Percentiles rank a stretch among this genome's conserved stretches.
Evolutionary conservation across 1,284 basidiomycete species (phyloP).

Genomic region (Moesziomyces sp.): DNA sequence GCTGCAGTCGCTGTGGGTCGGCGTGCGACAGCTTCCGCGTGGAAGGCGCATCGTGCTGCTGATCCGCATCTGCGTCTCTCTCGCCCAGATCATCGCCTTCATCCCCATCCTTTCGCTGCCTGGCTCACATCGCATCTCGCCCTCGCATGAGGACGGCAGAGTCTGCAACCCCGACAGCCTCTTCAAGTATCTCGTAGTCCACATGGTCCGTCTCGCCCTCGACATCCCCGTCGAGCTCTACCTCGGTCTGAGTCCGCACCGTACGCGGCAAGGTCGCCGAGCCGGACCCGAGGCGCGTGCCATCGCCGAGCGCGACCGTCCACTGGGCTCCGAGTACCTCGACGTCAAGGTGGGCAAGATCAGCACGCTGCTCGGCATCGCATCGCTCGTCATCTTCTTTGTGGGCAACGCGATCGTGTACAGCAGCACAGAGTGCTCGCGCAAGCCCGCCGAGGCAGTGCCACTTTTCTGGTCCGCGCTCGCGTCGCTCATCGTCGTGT

Average conservation of each 20-base stretch:
- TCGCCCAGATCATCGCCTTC: slow-evolving; percentile 45
- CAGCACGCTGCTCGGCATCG: slow-evolving; percentile 50
- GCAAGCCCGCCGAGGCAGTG: slow-evolving; percentile 45
- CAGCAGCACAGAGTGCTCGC: slow-evolving; percentile 51
- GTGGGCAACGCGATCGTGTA: slow-evolving; percentile 61
- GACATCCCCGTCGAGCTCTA: slow-evolving; percentile 56
- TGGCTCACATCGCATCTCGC: slow-evolving; percentile 23
- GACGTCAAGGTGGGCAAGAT: slow-evolving; percentile 47
- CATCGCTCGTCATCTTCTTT: slow-evolving; percentile 52
- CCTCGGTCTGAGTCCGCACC: slow-evolving; percentile 55
- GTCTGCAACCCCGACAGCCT: slow-evolving; percentile 51
- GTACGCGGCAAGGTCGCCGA: slow-evolving; percentile 39
- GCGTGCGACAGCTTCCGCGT: slow-evolving; percentile 36
- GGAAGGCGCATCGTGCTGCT: slow-evolving; percentile 39
- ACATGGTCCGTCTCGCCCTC: slow-evolving; percentile 46
- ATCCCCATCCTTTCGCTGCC: slow-evolving; percentile 35
- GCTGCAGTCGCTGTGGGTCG: slow-evolving; percentile 31
- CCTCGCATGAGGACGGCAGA: slow-evolving; percentile 17
- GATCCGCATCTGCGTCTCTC: slow-evolving; percentile 22
- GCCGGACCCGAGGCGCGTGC: slow-evolving; percentile 40
- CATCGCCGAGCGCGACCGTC: slow-evolving; percentile 45
- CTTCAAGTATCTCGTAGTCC: slow-evolving; percentile 56
- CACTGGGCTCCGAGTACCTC: slow-evolving; percentile 45
- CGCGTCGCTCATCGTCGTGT: slow-evolving; percentile 48
- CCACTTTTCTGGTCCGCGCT: slow-evolving; percentile 55